Evolutionary conservation across 2,329 filamentous ascomycete genomes (phyloP), one percentile per base, ranked within the genome.

Genomic region (Penicillium sp.): DNA sequence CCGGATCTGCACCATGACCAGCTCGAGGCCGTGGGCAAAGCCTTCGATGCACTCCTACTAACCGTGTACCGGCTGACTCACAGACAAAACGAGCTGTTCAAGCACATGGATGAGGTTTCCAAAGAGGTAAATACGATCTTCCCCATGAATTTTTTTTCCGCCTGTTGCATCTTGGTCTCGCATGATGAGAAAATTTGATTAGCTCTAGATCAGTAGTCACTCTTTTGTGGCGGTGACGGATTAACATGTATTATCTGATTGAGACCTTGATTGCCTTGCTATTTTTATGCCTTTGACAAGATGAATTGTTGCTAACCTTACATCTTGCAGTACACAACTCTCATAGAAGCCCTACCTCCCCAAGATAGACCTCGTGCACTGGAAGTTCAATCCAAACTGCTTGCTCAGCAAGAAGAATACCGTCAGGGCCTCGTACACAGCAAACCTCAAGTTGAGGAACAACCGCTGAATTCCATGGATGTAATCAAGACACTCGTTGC

Each of bases 151-250:
- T n/a, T 50, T 42, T 43, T 26, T n/a, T 32, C 32, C 50, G 14
- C 27, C 40, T 9, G 23, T 42, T 32, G 47, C 40, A 47, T 51
- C 46, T 40, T 45, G 59, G 64, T 70, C 67, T 73, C 70, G 67
- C 59, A 76, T 79, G 78, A 81, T 72, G 79, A 81, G 6, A 71
- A 76, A 73, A 76, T 34, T 34, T 34, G 32, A 34, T 34, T 34
- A 90, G 88, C 88, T 91, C 88, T 90, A 90, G 88, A 90, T 89
- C 87, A 87, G 80, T 81, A 90, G 85, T 80, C 83, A 77, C 80
- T 69, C 65, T 60, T 66, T 60, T 73, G 79, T 78, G 80, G 77
- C 78, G 69, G 74, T 83, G 87, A 89, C 80, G 78, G 85, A 88
- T 74, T 83, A 74, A 72, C 75, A 79, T 80, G 73, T 79, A 79